phyloP scores from a whole-genome alignment of 768 basidiomycete species.

The Termitomyces sp. region DNA sequence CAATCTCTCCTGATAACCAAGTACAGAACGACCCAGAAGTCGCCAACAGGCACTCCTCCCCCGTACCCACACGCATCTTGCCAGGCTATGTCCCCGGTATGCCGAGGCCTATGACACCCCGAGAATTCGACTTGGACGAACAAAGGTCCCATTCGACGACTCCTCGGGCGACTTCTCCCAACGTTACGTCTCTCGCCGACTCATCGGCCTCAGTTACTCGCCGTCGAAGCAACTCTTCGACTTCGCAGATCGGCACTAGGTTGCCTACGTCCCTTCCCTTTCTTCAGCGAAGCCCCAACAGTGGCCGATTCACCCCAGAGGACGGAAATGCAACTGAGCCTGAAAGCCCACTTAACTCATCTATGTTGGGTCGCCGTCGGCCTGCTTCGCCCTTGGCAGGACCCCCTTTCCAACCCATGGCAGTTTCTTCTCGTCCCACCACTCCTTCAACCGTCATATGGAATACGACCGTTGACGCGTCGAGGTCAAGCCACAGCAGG shows the following conservation, averaged over 20 bases:
- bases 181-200: constrained; percentile 33
- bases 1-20: constrained; percentile 66
- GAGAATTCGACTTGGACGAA: constrained; percentile 72
- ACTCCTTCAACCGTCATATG: constrained; percentile 79
- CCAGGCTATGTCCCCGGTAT: constrained; percentile 90
- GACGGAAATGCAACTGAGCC: constrained; percentile 37
- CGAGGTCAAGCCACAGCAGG: constrained; percentile 42
- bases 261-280: constrained; percentile 53
- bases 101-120: constrained; percentile 91
- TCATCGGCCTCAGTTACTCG: constrained; percentile 34
- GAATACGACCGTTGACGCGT: constrained; percentile 40
- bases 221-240: constrained; percentile 54
- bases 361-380: constrained; percentile 54
- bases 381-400: constrained; percentile 73
- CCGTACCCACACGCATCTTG: constrained; percentile 58
- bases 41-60: constrained; percentile 50
- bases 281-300: constrained; percentile 56
- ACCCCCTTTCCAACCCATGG: constrained; percentile 58
- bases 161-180: constrained; percentile 75
- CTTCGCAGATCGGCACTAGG: constrained; percentile 47
- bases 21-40: constrained; percentile 42
- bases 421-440: constrained; percentile 59
- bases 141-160: constrained; percentile 72
- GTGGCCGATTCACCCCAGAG: constrained; percentile 65
- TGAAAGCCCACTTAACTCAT: constrained; percentile 49